Base-by-base conservation (phyloP, 345 rosid genomes). In the Syzygium oleosum region DNA sequence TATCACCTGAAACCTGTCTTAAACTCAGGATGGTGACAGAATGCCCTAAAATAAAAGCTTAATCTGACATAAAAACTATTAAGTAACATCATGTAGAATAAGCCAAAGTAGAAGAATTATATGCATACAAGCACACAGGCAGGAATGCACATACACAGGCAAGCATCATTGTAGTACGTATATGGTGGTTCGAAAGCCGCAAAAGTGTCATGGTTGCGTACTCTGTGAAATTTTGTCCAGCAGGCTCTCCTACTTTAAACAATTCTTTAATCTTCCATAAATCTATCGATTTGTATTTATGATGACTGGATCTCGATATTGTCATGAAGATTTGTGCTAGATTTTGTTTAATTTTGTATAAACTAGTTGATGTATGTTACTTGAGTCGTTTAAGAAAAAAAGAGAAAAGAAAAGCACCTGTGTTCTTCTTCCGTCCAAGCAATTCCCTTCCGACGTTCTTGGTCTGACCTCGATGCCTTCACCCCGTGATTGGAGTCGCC, bases 391-490 rank as follows among this genome's bases (percentile, higher is more conserved):
- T 53, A n/a, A 85, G 73, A 5, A 58, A n/a, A 63, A 43, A 52
- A 23, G 29, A 38, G 52, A 88, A 85, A 80, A 87, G 49, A 90
- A 87, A 58, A 58, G 93, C 87, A 96, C 98, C 98, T 93, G 93
- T 96, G 98, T 65, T 98, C 99, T 61, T 96, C 99, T 92, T 96
- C 99, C 5, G 99, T 95, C 99, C 99, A 98, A 61, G 99, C 98
- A 92, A 95, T 95, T 86, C 99, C 99, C 91, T 96, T 98, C 31
- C 99, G 94, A 8, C 98, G 96, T 90, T 98, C 99, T 92, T 96
- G 99, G 90, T 96, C 99, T 38, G 97, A 89, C 89, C 95, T 96
- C n/a, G 97, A 94, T 90, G 88, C 91, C 92, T 96, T 98, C 89
- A 91, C 93, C 85, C 95, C 98, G 55, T 96, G 98, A 90, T 90